Evolutionary conservation across 768 basidiomycete genomes (phyloP), one percentile per base, ranked within the genome.

Genomic region (Boletellus sp.): DNA sequence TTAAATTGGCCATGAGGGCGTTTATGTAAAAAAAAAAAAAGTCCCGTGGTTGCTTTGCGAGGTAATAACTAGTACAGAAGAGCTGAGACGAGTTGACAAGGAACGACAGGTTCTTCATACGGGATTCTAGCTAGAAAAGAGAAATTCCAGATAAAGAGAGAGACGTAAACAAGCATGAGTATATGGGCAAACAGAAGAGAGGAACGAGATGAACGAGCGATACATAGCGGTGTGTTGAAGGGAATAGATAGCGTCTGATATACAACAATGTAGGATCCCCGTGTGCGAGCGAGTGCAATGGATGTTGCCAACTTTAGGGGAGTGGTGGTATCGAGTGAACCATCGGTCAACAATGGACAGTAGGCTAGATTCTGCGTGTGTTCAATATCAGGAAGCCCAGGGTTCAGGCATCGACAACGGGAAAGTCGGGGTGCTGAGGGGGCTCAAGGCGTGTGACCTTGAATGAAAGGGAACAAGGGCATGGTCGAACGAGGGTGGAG

Each of bases 381-480:
- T 45, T 9, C 23, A 49, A 39, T 4, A 50, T 23, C 46, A 55
- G 8, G 20, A 16, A 9, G 31, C 33, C 65, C 66, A 66, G 1
- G 64, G 59, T 35, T 68, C 64, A 0, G 66, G 59, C 66, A 68
- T 66, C 13, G 48, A 8, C 2, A 60, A 3, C 3, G 38, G 44
- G 2, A 45, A 1, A 3, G 34, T n/a, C 4, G 63, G 51, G 32
- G 48, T 63, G 3, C 36, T 42, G 22, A 40, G 47, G 2, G 60
- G 50, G 17, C 55, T 58, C 17, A 51, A 20, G 22, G 45, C 35
- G 8, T 43, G 61, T 10, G 45, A 16, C 9, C n/a, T 23, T 4
- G 55, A 24, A 19, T 6, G 47, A 7, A 22, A 52, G 6, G 42
- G 42, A 19, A 42, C 17, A 11, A 40, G n/a, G 1, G 47, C 34